Percentiles rank a stretch among this genome's conserved stretches.
These are phyloP conservation scores for Filobasidium wieringae DNA, from an alignment of 768 basidiomycete genomes.

Conservation along the genomic window DNA sequence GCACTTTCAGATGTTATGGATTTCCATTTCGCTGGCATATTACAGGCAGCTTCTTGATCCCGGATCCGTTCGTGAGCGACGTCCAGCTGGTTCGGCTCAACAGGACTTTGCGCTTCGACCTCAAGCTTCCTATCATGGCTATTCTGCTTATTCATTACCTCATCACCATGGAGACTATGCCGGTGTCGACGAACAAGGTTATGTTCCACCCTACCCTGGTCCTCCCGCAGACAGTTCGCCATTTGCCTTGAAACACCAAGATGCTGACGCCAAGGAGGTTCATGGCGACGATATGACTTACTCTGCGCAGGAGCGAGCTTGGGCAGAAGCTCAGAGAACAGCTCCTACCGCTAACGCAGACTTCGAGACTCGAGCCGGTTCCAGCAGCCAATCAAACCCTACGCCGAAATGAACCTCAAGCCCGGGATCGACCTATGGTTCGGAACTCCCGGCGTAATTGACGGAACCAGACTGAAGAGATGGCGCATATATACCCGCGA, in stretches of 20 bases:
- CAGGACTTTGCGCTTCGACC: neutral
- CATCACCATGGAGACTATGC: neutral
- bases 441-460: too few species aligned
- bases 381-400: too few species aligned
- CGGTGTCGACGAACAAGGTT: neutral
- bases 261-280: neutral
- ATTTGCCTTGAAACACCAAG: neutral
- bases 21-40: slow-evolving; percentile 54
- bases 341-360: slow-evolving; percentile 18
- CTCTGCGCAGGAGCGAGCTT: slow-evolving; percentile 2
- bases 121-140: neutral
- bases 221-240: slow-evolving; percentile 19
- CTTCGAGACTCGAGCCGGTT: neutral
- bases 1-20: slow-evolving; percentile 45
- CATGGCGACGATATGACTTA: neutral
- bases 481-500: too few species aligned
- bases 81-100: neutral
- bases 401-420: too few species aligned
- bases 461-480: too few species aligned
- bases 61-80: slow-evolving; percentile 37
- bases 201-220: slow-evolving; percentile 35
- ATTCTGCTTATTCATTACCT: neutral
- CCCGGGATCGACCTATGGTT: too few species aligned
- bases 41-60: slow-evolving; percentile 66
- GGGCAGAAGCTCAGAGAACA: slow-evolving; percentile 20